Conservation (phyloP, 805 yeast genomes). For the Millerozyma miso region DNA sequence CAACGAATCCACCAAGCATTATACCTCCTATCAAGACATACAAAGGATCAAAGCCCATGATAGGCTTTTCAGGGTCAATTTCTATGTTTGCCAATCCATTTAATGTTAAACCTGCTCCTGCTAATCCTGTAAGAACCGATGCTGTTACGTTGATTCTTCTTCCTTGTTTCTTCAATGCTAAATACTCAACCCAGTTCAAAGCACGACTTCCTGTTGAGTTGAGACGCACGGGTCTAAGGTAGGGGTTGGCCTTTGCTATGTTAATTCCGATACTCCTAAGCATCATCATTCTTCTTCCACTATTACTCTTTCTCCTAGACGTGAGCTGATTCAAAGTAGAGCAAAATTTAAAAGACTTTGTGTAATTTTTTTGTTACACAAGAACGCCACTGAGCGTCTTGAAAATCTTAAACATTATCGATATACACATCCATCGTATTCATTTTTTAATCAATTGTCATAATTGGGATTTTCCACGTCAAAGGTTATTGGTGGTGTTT, state of each 20-base stretch:
- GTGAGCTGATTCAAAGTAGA: background rate
- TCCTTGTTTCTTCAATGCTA: conserved; percentile 69
- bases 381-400: background rate
- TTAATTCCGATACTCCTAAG: conserved; percentile 8
- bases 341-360: background rate
- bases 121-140: conserved; percentile 62
- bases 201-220: conserved; percentile 15
- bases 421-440: background rate
- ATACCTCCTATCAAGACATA: conserved; percentile 75
- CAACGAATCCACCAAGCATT: conserved; percentile 66
- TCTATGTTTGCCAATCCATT: conserved; percentile 73
- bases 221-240: conserved; percentile 11
- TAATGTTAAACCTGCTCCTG: conserved; percentile 68
- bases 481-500: background rate
- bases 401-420: background rate
- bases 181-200: conserved; percentile 77
- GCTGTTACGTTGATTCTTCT: conserved; percentile 64
- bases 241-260: conserved; percentile 1
- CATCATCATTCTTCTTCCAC: conserved; percentile 5
- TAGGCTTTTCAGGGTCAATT: conserved; percentile 80
- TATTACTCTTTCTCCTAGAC: background rate
- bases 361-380: background rate
- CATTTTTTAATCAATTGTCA: background rate
- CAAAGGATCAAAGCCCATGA: conserved; percentile 88
- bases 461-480: background rate